Conservation (phyloP, 495 filamentous ascomycete genomes). For the Trichoderma asperelloides region DNA sequence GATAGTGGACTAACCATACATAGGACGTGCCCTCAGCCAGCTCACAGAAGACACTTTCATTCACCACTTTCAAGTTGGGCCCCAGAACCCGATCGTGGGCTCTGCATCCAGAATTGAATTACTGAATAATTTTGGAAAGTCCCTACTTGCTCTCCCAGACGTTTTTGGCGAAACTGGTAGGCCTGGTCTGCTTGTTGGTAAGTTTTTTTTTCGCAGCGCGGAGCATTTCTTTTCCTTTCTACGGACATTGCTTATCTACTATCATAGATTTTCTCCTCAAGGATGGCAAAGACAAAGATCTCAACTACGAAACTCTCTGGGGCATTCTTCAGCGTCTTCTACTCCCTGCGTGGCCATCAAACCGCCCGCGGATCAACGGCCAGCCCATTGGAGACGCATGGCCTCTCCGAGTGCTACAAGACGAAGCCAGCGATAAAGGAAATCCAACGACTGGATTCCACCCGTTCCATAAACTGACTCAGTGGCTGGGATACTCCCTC, state of each 20-base stretch:
- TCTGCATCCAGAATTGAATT: conserved; percentile 39
- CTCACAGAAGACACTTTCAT: background rate
- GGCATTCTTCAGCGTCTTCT: conserved; percentile 40
- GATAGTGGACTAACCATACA: background rate
- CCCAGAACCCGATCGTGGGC: conserved; percentile 44
- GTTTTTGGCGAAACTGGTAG: conserved; percentile 39
- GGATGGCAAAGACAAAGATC: conserved; percentile 9
- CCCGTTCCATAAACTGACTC: conserved; percentile 63
- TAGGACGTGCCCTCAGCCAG: conserved; percentile 14
- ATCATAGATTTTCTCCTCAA: conserved; percentile 41
- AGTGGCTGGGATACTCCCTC: conserved; percentile 67
- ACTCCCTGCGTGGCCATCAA: conserved; percentile 45
- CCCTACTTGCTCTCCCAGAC: conserved; percentile 36
- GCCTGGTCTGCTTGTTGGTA: conserved; percentile 49
- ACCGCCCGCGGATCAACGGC: conserved; percentile 43
- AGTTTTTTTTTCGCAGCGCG: conserved; percentile 7
- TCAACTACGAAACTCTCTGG: conserved; percentile 39
- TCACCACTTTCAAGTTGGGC: conserved; percentile 34
- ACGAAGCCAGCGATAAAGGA: background rate
- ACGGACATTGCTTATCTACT: background rate
- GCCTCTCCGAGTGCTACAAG: conserved; percentile 30
- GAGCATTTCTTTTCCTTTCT: background rate
- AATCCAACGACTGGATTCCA: conserved; percentile 32
- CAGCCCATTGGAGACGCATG: conserved; percentile 50
- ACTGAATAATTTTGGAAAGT: conserved; percentile 38